phyloP scores from a whole-genome alignment of 2,329 filamentous ascomycete genomes.

The Exophiala dermatitidis region DNA sequence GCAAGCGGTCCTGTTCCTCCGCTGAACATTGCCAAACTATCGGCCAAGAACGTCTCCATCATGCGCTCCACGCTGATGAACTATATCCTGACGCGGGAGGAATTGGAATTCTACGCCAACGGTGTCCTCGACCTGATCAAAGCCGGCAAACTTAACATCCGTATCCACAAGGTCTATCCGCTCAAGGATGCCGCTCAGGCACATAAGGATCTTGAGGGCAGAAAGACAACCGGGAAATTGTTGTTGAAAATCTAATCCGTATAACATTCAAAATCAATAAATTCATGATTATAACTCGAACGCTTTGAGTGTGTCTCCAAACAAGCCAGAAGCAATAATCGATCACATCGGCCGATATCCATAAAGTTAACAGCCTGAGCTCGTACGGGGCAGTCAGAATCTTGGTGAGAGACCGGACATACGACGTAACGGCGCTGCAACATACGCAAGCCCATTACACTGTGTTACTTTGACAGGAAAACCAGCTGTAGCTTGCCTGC shows the following conservation, averaged over 20 bases:
- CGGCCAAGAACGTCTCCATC: slow-evolving; percentile 69
- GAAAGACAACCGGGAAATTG: slow-evolving; percentile 78
- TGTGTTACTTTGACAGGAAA: too few species aligned
- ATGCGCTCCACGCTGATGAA: slow-evolving; percentile 65
- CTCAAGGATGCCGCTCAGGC: slow-evolving; percentile 65
- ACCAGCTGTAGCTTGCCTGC: too few species aligned
- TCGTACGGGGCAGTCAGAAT: too few species aligned
- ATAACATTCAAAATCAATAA: too few species aligned
- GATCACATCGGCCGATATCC: too few species aligned
- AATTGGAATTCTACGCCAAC: slow-evolving; percentile 61
- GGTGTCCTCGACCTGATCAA: slow-evolving; percentile 68
- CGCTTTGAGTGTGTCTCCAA: too few species aligned
- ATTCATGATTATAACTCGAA: too few species aligned
- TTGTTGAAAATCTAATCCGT: slow-evolving; percentile 55
- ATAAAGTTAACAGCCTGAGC: too few species aligned
- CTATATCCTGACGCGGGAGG: slow-evolving; percentile 63
- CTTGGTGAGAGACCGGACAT: too few species aligned
- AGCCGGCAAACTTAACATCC: slow-evolving; percentile 62
- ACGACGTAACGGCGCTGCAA: too few species aligned
- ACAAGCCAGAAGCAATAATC: too few species aligned
- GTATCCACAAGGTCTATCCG: slow-evolving; percentile 69
- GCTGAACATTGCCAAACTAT: slow-evolving; percentile 52
- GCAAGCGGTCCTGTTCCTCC: slow-evolving; percentile 63
- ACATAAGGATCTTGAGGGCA: slow-evolving; percentile 70
- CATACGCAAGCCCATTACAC: too few species aligned